A percentile compares a stretch with the other conserved stretches of the same genome.
Conservation (phyloP, 2,329 filamentous ascomycete species). For the Emmonsia crescens region DNA sequence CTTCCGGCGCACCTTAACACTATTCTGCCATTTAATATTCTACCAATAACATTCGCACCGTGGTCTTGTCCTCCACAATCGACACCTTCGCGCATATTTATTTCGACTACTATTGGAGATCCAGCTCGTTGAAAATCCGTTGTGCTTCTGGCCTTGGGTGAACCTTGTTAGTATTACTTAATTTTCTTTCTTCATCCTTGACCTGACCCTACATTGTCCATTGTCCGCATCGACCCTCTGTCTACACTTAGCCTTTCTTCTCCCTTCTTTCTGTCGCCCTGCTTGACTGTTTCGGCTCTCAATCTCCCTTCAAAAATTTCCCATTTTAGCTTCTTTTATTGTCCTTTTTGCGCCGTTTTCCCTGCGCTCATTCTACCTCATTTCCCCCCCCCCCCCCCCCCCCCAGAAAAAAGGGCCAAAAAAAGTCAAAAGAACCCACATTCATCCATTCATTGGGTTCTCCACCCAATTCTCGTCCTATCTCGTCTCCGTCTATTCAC, state of each 20-base stretch:
- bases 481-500: conserved; percentile 13
- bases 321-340: neutral
- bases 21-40: neutral
- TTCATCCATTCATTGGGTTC: conserved; percentile 13
- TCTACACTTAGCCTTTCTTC: neutral
- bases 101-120: neutral
- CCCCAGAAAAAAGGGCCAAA: neutral
- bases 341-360: neutral
- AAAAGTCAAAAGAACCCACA: conserved; percentile 1
- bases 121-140: neutral
- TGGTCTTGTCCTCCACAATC: neutral
- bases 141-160: neutral
- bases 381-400: neutral
- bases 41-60: neutral
- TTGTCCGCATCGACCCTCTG: neutral
- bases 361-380: neutral
- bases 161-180: neutral
- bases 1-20: neutral
- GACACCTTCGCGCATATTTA: neutral
- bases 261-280: neutral
- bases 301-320: neutral
- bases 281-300: neutral
- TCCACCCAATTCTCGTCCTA: conserved; percentile 15
- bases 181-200: neutral
- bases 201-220: neutral